phyloP scores from a whole-genome alignment of 1,139 yeast species.

The Nakaseomyces delphensis region DNA sequence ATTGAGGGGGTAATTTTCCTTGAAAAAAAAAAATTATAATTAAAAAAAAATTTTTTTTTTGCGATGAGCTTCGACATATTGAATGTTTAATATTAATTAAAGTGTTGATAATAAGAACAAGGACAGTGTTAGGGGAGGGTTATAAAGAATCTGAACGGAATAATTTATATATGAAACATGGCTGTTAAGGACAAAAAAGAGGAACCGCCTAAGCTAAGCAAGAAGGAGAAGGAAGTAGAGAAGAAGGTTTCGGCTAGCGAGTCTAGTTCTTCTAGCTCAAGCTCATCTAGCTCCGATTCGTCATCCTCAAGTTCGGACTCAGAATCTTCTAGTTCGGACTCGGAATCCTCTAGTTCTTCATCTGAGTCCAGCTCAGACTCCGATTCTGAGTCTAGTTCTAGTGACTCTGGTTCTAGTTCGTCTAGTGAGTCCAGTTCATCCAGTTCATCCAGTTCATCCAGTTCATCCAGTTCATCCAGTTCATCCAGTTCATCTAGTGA shows the following conservation, averaged over 20 bases:
- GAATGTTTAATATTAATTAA: no score
- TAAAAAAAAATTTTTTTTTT: no score
- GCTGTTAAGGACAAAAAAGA: conserved; percentile 1
- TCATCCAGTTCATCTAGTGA: conserved; percentile 12
- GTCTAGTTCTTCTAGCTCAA: conserved; percentile 14
- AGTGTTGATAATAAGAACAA: background rate
- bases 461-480: conserved; percentile 14
- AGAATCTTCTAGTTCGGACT: conserved; percentile 13
- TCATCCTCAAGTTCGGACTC: conserved; percentile 8
- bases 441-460: conserved; percentile 12
- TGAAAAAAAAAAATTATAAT: no score
- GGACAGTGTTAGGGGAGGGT: no score
- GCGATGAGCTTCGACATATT: background rate
- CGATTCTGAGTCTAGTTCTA: conserved; percentile 13
- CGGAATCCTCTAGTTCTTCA: conserved; percentile 11
- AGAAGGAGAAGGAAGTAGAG: conserved; percentile 20
- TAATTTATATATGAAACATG: background rate
- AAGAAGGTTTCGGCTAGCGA: conserved; percentile 10
- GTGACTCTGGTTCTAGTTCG: conserved; percentile 12
- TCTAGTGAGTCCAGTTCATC: conserved; percentile 13
- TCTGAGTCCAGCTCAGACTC: conserved; percentile 12
- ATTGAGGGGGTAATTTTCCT: background rate
- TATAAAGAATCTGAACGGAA: no score
- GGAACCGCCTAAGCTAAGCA: conserved; percentile 27
- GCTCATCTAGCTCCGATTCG: conserved; percentile 19